phyloP scores from a whole-genome alignment of 768 basidiomycete genomes.

The Exidia glandulosa region DNA sequence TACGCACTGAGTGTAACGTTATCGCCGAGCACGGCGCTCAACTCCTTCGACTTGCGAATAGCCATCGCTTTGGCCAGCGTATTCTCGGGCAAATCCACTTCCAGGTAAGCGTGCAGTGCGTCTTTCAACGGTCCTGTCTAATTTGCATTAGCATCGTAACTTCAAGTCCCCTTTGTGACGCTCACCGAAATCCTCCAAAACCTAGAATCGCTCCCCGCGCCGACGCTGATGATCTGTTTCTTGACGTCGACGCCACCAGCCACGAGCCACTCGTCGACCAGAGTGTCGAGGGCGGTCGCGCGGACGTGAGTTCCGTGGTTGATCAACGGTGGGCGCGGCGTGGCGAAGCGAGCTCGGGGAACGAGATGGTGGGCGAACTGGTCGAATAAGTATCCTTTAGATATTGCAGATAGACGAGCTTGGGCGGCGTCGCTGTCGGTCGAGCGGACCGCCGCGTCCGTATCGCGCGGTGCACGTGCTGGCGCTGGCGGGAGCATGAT shows the following conservation, averaged over 20 bases:
- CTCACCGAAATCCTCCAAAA: slow-evolving; percentile 75
- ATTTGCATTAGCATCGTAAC: slow-evolving; percentile 11
- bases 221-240: slow-evolving; percentile 83
- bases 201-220: slow-evolving; percentile 90
- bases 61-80: slow-evolving; percentile 75
- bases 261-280: slow-evolving; percentile 57
- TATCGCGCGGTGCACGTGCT: no score
- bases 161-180: slow-evolving; percentile 1
- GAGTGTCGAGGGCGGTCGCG: slow-evolving; percentile 63
- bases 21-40: slow-evolving; percentile 40
- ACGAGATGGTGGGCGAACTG: no score
- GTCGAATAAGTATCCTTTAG: no score
- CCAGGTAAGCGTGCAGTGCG: slow-evolving; percentile 54
- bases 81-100: slow-evolving; percentile 84
- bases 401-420: no score
- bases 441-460: no score
- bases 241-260: slow-evolving; percentile 31
- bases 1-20: slow-evolving; percentile 35
- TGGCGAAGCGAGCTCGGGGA: no score
- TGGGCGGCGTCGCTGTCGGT: no score
- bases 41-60: slow-evolving; percentile 55
- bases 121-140: slow-evolving; percentile 49
- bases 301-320: slow-evolving; percentile 91
- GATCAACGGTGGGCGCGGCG: slow-evolving; percentile 75
- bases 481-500: no score